phyloP scores from a whole-genome alignment of 108 stramenopile species.

The Fragilariopsis cylindrus region DNA sequence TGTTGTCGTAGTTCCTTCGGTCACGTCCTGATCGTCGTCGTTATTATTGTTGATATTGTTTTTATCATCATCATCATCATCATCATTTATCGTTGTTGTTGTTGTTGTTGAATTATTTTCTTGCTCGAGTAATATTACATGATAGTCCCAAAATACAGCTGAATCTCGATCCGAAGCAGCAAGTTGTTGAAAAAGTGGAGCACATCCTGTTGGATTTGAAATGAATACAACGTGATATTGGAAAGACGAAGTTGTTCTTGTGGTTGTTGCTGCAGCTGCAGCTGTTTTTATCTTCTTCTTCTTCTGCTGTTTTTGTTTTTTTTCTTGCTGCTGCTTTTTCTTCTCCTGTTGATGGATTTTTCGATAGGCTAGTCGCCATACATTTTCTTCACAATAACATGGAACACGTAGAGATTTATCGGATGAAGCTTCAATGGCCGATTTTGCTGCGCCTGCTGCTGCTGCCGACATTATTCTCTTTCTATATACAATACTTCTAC shows the following conservation, averaged over 20 bases:
- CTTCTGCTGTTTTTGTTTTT: not conserved
- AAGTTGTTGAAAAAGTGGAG: constrained; percentile 73
- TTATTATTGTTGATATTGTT: not conserved
- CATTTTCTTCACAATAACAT: constrained; percentile 90
- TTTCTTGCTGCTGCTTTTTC: not conserved
- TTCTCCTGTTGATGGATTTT: constrained; percentile 27
- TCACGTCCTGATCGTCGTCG: not conserved
- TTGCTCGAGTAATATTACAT: constrained; percentile 64
- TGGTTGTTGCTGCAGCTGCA: not conserved
- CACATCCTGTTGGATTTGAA: constrained; percentile 63
- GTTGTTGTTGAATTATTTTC: constrained; percentile 6
- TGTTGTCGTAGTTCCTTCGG: too few species aligned
- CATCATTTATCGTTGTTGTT: not conserved
- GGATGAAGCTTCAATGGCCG: constrained; percentile 46
- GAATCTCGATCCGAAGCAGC: constrained; percentile 36
- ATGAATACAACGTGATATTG: constrained; percentile 67
- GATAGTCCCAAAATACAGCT: constrained; percentile 86
- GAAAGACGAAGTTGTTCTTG: not conserved
- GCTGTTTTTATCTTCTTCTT: not conserved
- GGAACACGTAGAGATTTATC: constrained; percentile 73
- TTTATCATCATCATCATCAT: not conserved
- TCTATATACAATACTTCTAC: too few species aligned
- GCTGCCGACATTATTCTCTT: not conserved
- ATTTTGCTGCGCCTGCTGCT: constrained; percentile 21
- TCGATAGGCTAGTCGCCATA: constrained; percentile 76